phyloP scores from a whole-genome alignment of 805 yeast genomes.

The Kregervanrija delftensis region DNA sequence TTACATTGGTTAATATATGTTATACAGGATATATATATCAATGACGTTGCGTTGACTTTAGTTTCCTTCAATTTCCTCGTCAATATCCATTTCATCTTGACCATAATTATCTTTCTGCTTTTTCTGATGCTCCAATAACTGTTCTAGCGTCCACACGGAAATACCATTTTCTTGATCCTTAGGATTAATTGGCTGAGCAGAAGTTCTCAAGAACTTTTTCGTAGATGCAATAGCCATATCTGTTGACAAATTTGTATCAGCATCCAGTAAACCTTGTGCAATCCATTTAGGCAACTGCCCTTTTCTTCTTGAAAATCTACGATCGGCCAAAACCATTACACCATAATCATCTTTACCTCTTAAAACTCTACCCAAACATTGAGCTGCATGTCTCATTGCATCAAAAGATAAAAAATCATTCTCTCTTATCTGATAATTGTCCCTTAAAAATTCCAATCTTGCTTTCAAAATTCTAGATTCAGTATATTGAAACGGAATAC shows the following conservation, averaged over 20 bases:
- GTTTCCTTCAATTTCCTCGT: slow-evolving; percentile 13
- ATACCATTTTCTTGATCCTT: slow-evolving; percentile 84
- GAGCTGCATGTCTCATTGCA: slow-evolving; percentile 99
- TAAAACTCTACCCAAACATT: slow-evolving; percentile 92
- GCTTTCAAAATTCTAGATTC: slow-evolving; percentile 96
- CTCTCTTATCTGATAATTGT: slow-evolving; percentile 86
- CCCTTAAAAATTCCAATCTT: slow-evolving; percentile 85
- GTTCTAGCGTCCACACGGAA: slow-evolving; percentile 83
- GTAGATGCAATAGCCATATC: slow-evolving; percentile 97
- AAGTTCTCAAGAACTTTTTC: slow-evolving; percentile 80
- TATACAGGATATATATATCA: background rate
- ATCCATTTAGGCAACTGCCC: slow-evolving; percentile 96
- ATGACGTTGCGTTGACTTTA: background rate
- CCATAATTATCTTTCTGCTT: slow-evolving; percentile 31
- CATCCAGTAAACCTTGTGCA: slow-evolving; percentile 84
- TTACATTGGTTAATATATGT: background rate
- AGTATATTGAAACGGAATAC: slow-evolving; percentile 98
- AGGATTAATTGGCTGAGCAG: slow-evolving; percentile 90
- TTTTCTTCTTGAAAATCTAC: slow-evolving; percentile 82
- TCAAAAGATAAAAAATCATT: slow-evolving; percentile 94
- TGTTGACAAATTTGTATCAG: slow-evolving; percentile 86
- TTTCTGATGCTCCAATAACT: slow-evolving; percentile 51
- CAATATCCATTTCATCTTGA: slow-evolving; percentile 27
- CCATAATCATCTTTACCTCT: slow-evolving; percentile 99
- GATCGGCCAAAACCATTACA: slow-evolving; percentile 94